Base-by-base conservation (phyloP, 192 early-diverging fungal genomes). In the Mortierella alpina region DNA sequence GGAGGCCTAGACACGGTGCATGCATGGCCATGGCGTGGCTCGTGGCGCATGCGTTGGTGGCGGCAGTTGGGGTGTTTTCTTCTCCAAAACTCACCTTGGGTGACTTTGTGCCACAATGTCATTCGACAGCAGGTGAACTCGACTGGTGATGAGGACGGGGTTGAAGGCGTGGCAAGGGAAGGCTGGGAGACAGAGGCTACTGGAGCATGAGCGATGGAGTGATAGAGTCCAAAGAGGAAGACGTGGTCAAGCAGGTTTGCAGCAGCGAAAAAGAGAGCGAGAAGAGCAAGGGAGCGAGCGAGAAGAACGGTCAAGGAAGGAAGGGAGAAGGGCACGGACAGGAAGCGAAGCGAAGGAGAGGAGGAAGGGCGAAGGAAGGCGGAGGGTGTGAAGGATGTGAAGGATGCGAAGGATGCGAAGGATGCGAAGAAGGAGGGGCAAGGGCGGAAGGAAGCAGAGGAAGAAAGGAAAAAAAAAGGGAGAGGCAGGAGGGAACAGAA, bases 401-500 rank as follows among this genome's bases (percentile, higher is more conserved):
- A 56, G 39, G 11, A 55, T 41, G 20, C 41, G 52, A n/a, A 66
- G 31, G 18, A 20, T 31, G 50, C 20, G 18, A 52, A 64, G 23
- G 23, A 61, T 17, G 63, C 3, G 63, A 64, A 64, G 49, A 31
- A 31, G 63, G 49, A 47, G 13, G 48, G 49, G 4, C 11, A 14
- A 39, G 23, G 63, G 49, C 15, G 20, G n/a, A 31, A 20, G 70
- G 46, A 58, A 48, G 12, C 15, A 42, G 68, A 48, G 58, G 23
- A 45, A 42, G 46, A 31, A 14, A 41, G 4, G 13, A 22, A 18
- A 20, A 14, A 53, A 31, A 41, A 44, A 58, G 41, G 10, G 48
- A 40, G 52, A 52, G 49, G 12, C 18, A 45, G n/a, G 39, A 56
- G 41, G 42, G 46, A 51, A 22, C 12, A 44, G 9, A 17, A 48